Conservation (phyloP, 1,284 basidiomycete species). For the Austroboletus niveus region DNA sequence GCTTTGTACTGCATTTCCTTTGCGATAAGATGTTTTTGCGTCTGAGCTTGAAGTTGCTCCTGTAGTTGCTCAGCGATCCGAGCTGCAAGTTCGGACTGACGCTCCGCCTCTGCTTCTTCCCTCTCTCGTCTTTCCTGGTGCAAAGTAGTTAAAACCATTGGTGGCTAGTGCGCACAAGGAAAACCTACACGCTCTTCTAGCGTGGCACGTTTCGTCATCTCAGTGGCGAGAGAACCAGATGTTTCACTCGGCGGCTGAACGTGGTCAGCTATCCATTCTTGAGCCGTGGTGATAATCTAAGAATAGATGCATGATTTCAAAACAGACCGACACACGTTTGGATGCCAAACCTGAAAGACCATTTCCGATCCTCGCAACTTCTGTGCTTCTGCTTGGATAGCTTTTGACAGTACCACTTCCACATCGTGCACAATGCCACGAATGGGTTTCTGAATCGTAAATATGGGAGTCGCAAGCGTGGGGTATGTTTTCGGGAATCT, state of each 20-base stretch:
- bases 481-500: constrained; percentile 82
- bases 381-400: constrained; percentile 61
- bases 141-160: constrained; percentile 1
- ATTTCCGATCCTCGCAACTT: constrained; percentile 63
- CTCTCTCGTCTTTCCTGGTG: constrained; percentile 35
- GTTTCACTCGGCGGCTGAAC: constrained; percentile 57
- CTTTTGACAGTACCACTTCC: constrained; percentile 50
- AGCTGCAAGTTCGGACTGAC: constrained; percentile 46
- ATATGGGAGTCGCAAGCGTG: constrained; percentile 59
- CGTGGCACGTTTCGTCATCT: constrained; percentile 69
- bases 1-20: constrained; percentile 54
- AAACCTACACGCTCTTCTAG: constrained; percentile 58
- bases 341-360: constrained; percentile 61
- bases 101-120: constrained; percentile 50
- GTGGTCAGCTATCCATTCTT: constrained; percentile 66
- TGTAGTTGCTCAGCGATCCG: constrained; percentile 55
- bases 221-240: constrained; percentile 64
- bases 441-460: constrained; percentile 64
- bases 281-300: constrained; percentile 62
- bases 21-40: constrained; percentile 50
- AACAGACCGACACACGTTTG: neutral
- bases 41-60: constrained; percentile 60
- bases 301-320: constrained; percentile 4
- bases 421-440: constrained; percentile 55
- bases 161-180: neutral